Evolutionary conservation across 2,329 filamentous ascomycete species (phyloP).

Genomic region (Colletotrichum kahawae): DNA sequence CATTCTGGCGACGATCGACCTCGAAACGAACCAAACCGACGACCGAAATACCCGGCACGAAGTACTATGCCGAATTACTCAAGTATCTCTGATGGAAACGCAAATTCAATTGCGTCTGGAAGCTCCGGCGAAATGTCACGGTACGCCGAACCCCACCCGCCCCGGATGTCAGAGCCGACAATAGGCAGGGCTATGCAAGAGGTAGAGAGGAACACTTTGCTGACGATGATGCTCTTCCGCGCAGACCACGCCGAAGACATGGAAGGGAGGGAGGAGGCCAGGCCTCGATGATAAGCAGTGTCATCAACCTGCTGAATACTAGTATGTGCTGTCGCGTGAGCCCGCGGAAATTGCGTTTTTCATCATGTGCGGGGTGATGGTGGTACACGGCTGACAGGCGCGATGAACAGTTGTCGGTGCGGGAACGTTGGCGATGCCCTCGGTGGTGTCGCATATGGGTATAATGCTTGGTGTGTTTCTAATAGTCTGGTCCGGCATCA

Average conservation of each 20-base stretch:
- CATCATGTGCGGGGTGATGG: not conserved
- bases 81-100: conserved; percentile 54
- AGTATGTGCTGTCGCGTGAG: conserved; percentile 61
- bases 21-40: not conserved
- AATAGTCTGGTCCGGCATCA: conserved; percentile 89
- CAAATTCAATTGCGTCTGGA: conserved; percentile 25
- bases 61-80: conserved; percentile 58
- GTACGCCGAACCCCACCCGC: conserved; percentile 3
- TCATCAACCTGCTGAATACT: conserved; percentile 95
- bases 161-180: not conserved
- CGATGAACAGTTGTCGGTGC: conserved; percentile 80
- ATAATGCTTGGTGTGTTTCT: conserved; percentile 83
- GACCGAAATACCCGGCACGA: not conserved
- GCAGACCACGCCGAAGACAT: conserved; percentile 63
- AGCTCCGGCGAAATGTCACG: conserved; percentile 22
- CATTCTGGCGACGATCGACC: conserved; percentile 5
- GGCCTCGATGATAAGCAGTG: conserved; percentile 88
- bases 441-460: conserved; percentile 94
- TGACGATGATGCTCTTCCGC: not conserved
- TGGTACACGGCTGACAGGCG: conserved; percentile 13
- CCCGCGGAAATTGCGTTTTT: not conserved
- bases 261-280: conserved; percentile 81
- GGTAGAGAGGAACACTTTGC: not conserved
- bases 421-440: conserved; percentile 93
- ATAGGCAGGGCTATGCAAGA: not conserved